phyloP scores from a whole-genome alignment of 345 rosid genomes.

The Aegle marmelos region DNA sequence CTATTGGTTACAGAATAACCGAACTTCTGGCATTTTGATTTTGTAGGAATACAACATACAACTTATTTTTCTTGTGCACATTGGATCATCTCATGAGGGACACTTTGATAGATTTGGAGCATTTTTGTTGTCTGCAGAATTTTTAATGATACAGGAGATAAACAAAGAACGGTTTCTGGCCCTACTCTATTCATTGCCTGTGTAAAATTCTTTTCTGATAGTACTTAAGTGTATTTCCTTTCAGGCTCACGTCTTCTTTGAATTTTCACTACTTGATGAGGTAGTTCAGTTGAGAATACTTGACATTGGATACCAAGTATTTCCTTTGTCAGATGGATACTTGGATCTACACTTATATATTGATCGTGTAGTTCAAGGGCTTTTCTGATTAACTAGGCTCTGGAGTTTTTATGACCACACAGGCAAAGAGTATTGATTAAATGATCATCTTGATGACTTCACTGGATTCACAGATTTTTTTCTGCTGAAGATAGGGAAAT shows the following conservation, averaged over 20 bases:
- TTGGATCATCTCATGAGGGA: neutral
- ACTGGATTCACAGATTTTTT: conserved; percentile 22
- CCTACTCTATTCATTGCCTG: neutral
- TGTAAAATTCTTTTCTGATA: neutral
- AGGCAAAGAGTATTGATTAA: conserved; percentile 3
- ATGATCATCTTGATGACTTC: conserved; percentile 23
- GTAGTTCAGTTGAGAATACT: neutral
- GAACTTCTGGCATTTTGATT: neutral
- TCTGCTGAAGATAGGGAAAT: conserved; percentile 38
- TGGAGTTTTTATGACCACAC: conserved; percentile 6
- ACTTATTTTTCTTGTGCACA: neutral
- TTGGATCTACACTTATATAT: neutral
- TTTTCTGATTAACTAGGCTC: conserved; percentile 8
- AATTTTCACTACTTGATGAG: conserved; percentile 1
- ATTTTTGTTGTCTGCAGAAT: neutral
- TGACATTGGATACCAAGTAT: neutral
- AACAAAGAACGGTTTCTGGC: neutral
- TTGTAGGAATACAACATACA: neutral
- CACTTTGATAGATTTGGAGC: conserved; percentile 10
- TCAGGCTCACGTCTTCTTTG: neutral
- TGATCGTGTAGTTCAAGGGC: neutral
- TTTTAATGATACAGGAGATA: neutral
- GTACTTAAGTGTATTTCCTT: neutral
- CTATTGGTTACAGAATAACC: conserved; percentile 1
- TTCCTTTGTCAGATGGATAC: neutral